phyloP scores from a whole-genome alignment of 2,329 filamentous ascomycete species.

The Pyrenochaeta sp. region DNA sequence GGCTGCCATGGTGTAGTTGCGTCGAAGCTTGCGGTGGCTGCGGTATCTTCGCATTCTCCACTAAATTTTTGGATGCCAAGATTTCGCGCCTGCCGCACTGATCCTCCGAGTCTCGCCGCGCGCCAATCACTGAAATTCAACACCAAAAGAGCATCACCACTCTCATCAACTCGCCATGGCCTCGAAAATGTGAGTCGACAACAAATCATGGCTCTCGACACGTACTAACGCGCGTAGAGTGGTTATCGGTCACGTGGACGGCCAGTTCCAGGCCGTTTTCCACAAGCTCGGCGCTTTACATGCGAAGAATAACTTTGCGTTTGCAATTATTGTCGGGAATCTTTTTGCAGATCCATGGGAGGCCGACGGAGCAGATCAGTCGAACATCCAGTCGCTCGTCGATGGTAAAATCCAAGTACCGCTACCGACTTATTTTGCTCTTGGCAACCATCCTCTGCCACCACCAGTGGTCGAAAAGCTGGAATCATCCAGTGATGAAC shows the following conservation, averaged over 20 bases:
- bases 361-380: constrained; percentile 62
- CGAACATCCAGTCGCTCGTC: constrained; percentile 70
- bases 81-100: constrained; percentile 24
- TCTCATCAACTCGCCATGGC: constrained; percentile 54
- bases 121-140: constrained; percentile 18
- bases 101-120: constrained; percentile 13
- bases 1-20: constrained; percentile 50
- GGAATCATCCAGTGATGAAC: constrained; percentile 70
- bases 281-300: constrained; percentile 82
- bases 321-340: constrained; percentile 85
- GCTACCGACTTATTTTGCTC: constrained; percentile 88
- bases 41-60: constrained; percentile 23
- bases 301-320: constrained; percentile 84
- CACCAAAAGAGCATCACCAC: constrained; percentile 20
- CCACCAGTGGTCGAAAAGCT: constrained; percentile 74
- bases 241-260: constrained; percentile 84
- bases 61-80: constrained; percentile 42
- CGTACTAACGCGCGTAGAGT: constrained; percentile 62
- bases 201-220: neutral
- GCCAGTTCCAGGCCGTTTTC: constrained; percentile 78
- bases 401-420: constrained; percentile 76
- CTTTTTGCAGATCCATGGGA: constrained; percentile 70
- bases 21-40: neutral
- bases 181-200: constrained; percentile 60
- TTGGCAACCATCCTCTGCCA: constrained; percentile 79